Base-by-base conservation (phyloP, 768 basidiomycete species). In the Phylloporus scabripes region DNA sequence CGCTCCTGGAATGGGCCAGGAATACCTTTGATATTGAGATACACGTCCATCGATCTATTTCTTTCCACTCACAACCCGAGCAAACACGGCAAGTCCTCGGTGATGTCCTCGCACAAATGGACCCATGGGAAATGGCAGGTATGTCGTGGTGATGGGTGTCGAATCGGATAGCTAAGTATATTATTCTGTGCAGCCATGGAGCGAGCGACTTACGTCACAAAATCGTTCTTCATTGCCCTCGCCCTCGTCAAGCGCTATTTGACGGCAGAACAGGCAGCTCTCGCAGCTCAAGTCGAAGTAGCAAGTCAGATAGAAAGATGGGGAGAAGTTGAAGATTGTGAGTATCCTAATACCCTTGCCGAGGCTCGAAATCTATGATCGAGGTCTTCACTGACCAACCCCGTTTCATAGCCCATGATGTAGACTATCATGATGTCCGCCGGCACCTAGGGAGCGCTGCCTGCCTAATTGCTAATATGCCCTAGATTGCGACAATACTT, bases 261-360 rank as follows among this genome's bases (percentile, higher is more conserved):
- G 36, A 81, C 80, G 4, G 89, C 82, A 1, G 90, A 99, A 59
- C 74, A 92, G 61, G 94, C 95, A 8, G 81, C 93, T 2, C 67
- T 82, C 43, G 91, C 90, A 0, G 79, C 92, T 7, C 85, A 87
- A 45, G 94, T 95, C 7, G 96, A 99, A 70, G 95, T 99, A 0
- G 76, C 83, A 54, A 94, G 92, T 64, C 95, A 98, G 71, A 97
- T 97, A 52, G 82, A 94, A 67, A 78, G 84, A 42, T 99, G 96
- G 96, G 96, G 96, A n/a, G 95, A 98, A 70, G 96, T 99, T 0
- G 96, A 98, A 73, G 96, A 98, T 66, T 91, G 95, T 98, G 61
- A 75, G 96, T 48, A 4, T 75, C 26, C 39, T 18, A 17, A 24
- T 29, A 5, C 21, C 44, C 12, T 44, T 29, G 36, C 38, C 29